A percentile compares a stretch with the other conserved stretches of the same genome.
Evolutionary conservation across 2,329 filamentous ascomycete species (phyloP).

Genomic region (Thelonectria olida): DNA sequence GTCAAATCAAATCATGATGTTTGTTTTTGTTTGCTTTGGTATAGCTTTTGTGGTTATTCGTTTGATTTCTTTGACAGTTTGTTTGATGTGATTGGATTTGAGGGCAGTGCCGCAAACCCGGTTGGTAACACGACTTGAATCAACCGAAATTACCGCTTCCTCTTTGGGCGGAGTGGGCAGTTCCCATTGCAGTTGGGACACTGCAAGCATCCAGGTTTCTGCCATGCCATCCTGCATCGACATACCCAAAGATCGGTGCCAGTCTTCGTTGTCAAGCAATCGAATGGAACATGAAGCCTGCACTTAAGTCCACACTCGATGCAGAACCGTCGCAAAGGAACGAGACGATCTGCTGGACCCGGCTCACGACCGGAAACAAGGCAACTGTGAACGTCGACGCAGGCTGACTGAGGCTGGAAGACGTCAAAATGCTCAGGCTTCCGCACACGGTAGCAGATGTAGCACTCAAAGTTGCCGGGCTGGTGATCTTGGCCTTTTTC

Average conservation of each 20-base stretch:
- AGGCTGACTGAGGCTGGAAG: constrained; percentile 45
- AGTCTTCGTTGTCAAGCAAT: constrained; percentile 49
- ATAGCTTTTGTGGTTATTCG: too few relatives aligned
- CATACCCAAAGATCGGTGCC: constrained; percentile 53
- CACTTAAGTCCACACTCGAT: constrained; percentile 52
- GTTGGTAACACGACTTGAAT: too few relatives aligned
- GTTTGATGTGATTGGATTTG: too few relatives aligned
- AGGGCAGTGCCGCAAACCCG: too few relatives aligned
- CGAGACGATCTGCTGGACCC: constrained; percentile 39
- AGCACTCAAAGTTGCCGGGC: constrained; percentile 54
- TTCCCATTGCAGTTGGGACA: constrained; percentile 48
- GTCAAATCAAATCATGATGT: too few relatives aligned
- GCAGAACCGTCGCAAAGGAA: constrained; percentile 51
- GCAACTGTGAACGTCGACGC: constrained; percentile 44
- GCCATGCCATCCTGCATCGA: constrained; percentile 48
- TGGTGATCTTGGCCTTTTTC: constrained; percentile 48
- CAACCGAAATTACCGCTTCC: constrained; percentile 43
- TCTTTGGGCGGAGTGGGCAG: constrained; percentile 48
- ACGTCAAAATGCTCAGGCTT: constrained; percentile 50
- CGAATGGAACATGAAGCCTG: constrained; percentile 49
- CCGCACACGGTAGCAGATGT: constrained; percentile 52
- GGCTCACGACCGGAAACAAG: constrained; percentile 44
- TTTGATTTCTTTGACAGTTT: too few relatives aligned
- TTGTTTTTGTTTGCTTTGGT: too few relatives aligned
- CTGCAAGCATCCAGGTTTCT: constrained; percentile 46